These are phyloP conservation scores for Cydonia oblonga DNA, from an alignment of 331 rosid genomes.

Conservation along the genomic window DNA sequence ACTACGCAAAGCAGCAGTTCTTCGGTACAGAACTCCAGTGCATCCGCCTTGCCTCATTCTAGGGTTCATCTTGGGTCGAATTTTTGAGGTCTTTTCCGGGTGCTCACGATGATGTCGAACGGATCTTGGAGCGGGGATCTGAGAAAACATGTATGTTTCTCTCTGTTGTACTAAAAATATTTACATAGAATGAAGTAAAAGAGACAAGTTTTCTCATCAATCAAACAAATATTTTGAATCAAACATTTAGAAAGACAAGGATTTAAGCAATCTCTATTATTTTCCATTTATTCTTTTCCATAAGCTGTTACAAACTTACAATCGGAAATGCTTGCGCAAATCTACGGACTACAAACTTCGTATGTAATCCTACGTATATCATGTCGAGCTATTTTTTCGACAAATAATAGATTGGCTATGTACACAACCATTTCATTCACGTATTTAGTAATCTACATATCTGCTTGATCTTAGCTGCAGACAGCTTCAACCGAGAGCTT, in stretches of 20 bases:
- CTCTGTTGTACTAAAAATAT: background rate
- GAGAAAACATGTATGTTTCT: background rate
- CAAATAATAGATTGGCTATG: constrained; percentile 20
- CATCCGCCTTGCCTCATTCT: background rate
- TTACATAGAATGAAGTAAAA: too few species aligned
- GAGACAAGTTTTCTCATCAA: too few species aligned
- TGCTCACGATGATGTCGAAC: background rate
- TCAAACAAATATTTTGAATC: too few species aligned
- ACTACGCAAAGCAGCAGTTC: background rate
- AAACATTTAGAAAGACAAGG: background rate
- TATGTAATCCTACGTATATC: background rate
- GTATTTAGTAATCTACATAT: constrained; percentile 15
- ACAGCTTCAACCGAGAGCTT: constrained; percentile 32
- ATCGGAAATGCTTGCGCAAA: background rate
- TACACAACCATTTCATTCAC: constrained; percentile 26
- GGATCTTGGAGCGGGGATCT: background rate
- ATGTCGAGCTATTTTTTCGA: constrained; percentile 12
- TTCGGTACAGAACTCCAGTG: background rate
- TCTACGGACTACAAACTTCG: background rate
- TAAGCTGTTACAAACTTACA: background rate
- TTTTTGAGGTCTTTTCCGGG: background rate
- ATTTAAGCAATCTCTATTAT: background rate
- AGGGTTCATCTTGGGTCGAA: background rate
- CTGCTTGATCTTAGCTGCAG: constrained; percentile 24
- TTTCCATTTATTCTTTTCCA: background rate